Percentiles rank a stretch among this genome's conserved stretches.
Evolutionary conservation across 179 eudicot genomes (phyloP).

Genomic region (Beta corolliflora): DNA sequence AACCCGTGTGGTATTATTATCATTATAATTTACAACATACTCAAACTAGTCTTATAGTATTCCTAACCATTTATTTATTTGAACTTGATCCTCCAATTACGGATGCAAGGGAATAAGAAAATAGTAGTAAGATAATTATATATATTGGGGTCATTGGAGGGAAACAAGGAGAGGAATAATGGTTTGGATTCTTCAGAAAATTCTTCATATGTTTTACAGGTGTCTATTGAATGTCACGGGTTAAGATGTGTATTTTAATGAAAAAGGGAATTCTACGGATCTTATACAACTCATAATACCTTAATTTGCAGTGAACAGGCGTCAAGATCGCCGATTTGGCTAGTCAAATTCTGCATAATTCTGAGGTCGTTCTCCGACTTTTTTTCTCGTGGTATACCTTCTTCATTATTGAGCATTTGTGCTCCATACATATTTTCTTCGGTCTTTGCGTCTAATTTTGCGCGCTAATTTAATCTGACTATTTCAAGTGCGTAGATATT

Average conservation of each 20-base stretch:
- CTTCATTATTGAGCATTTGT: background rate
- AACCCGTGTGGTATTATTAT: no score
- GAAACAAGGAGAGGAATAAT: constrained; percentile 1
- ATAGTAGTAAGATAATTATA: background rate
- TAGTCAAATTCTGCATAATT: background rate
- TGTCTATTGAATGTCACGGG: background rate
- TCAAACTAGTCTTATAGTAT: no score
- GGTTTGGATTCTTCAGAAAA: background rate
- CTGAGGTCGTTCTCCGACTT: background rate
- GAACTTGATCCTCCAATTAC: background rate
- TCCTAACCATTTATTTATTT: background rate
- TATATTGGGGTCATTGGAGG: background rate
- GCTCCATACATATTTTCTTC: background rate
- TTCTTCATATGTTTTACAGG: background rate
- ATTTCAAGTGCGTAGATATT: no score
- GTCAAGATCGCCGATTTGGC: background rate
- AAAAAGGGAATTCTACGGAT: background rate
- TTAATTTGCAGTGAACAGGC: background rate
- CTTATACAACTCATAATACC: background rate
- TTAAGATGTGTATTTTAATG: background rate
- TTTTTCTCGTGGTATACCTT: background rate
- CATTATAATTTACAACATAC: no score
- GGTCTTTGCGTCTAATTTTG: background rate
- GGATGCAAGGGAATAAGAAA: background rate
- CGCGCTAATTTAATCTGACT: no score